phyloP scores from a whole-genome alignment of 352 stramenopile species.

The Phytophthora cryptogea region DNA sequence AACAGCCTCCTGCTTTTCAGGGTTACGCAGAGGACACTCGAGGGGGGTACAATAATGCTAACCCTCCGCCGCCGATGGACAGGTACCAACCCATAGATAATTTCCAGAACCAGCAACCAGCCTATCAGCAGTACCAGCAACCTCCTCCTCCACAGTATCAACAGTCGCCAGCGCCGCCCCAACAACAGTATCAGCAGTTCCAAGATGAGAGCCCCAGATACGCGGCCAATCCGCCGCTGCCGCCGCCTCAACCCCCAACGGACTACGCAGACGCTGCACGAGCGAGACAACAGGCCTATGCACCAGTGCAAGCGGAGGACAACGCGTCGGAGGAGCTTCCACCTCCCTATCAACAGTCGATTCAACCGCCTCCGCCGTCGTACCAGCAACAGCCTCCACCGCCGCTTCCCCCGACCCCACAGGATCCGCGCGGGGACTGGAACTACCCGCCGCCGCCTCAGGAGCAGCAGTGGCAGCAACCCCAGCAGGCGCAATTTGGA shows the following conservation, averaged over 20 bases:
- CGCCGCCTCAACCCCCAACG: conserved; percentile 12
- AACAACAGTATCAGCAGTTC: conserved; percentile 19
- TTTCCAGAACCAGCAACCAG: conserved; percentile 24
- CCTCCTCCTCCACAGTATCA: conserved; percentile 13
- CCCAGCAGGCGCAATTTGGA: conserved; percentile 16
- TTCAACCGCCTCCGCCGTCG: conserved; percentile 14
- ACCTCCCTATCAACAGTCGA: conserved; percentile 9
- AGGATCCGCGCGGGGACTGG: conserved; percentile 20
- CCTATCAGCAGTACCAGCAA: conserved; percentile 19
- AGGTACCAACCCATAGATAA: conserved; percentile 19
- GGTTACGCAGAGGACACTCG: conserved; percentile 18
- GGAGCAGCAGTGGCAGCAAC: conserved; percentile 19
- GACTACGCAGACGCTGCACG: conserved; percentile 42
- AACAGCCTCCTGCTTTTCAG: conserved; percentile 11
- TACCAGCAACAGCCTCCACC: conserved; percentile 21
- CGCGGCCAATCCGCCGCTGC: conserved; percentile 18
- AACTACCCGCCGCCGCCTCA: conserved; percentile 13
- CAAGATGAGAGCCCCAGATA: conserved; percentile 27
- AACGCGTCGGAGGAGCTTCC: conserved; percentile 6
- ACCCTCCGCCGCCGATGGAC: conserved; percentile 12
- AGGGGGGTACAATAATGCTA: conserved; percentile 18
- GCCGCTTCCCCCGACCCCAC: conserved; percentile 9
- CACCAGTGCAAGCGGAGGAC: conserved; percentile 28
- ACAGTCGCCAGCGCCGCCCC: neutral
- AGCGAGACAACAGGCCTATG: conserved; percentile 46